Percentiles rank a stretch among this genome's conserved stretches.
Conservation (phyloP, 768 basidiomycete species). For the Rhodotorula toruloides region DNA sequence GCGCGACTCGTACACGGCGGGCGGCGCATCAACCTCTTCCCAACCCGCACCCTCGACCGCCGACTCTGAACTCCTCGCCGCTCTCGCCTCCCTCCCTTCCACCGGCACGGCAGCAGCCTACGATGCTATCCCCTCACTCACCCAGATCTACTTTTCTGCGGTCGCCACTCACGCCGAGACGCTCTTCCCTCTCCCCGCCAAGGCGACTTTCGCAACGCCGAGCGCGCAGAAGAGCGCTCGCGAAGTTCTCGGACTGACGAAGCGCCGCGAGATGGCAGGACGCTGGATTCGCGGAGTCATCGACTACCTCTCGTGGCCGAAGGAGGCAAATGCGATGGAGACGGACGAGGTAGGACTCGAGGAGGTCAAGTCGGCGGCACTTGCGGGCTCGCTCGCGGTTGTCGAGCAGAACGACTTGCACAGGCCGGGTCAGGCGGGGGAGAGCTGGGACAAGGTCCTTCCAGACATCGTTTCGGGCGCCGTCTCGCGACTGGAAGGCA, state of each 20-base stretch:
- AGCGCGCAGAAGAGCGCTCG: slow-evolving; percentile 30
- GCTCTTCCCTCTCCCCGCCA: slow-evolving; percentile 35
- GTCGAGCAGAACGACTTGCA: slow-evolving; percentile 29
- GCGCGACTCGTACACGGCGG: slow-evolving; percentile 28
- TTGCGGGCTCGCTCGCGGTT: slow-evolving; percentile 13
- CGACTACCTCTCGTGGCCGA: slow-evolving; percentile 13
- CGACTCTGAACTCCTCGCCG: slow-evolving; percentile 26
- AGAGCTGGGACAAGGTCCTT: slow-evolving; percentile 23
- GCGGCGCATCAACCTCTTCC: background rate
- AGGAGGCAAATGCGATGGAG: background rate
- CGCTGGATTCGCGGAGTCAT: slow-evolving; percentile 20
- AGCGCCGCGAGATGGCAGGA: slow-evolving; percentile 28
- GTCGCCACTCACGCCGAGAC: slow-evolving; percentile 14
- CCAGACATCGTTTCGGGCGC: slow-evolving; percentile 1
- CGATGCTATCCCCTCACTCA: slow-evolving; percentile 12
- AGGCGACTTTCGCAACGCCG: slow-evolving; percentile 31
- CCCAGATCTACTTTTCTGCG: slow-evolving; percentile 16
- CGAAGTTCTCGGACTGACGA: slow-evolving; percentile 28
- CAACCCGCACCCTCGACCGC: background rate
- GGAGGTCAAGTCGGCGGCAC: slow-evolving; percentile 3
- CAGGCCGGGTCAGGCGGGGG: slow-evolving; percentile 3
- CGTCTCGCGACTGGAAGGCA: background rate
- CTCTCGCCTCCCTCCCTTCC: slow-evolving; percentile 1
- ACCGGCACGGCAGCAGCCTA: background rate
- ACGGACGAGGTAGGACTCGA: background rate